phyloP scores from a whole-genome alignment of 2,329 filamentous ascomycete species.

The Claviceps cyperi region DNA sequence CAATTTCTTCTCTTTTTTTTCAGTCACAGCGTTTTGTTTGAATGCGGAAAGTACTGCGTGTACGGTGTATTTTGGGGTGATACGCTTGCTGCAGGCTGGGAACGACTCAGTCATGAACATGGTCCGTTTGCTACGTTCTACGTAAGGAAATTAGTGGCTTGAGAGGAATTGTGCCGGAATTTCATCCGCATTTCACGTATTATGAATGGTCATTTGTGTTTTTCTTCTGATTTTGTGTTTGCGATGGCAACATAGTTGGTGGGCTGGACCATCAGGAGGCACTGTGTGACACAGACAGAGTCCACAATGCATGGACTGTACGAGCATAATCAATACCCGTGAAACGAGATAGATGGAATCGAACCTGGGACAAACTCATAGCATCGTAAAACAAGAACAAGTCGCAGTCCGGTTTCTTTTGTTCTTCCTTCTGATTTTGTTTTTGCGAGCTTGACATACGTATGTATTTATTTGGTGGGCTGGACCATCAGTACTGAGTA shows the following conservation, averaged over 20 bases:
- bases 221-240: background rate
- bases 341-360: background rate
- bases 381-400: background rate
- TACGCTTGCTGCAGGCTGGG: background rate
- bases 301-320: background rate
- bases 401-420: too few species aligned
- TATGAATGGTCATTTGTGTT: background rate
- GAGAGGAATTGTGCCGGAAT: background rate
- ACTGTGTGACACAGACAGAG: background rate
- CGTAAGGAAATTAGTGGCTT: background rate
- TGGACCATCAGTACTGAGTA: background rate
- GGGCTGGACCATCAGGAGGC: background rate
- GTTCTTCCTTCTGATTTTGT: background rate
- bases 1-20: conserved; percentile 2
- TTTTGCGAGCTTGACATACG: background rate
- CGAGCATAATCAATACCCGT: background rate
- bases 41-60: background rate
- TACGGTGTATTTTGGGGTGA: background rate
- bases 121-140: background rate
- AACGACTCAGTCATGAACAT: background rate
- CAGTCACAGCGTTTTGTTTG: conserved; percentile 11
- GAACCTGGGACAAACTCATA: background rate
- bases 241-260: background rate
- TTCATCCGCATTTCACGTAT: conserved; percentile 3
- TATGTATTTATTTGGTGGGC: background rate